These are phyloP conservation scores for Suillus occidentalis DNA, from an alignment of 768 basidiomycete genomes.

Conservation along the genomic window DNA sequence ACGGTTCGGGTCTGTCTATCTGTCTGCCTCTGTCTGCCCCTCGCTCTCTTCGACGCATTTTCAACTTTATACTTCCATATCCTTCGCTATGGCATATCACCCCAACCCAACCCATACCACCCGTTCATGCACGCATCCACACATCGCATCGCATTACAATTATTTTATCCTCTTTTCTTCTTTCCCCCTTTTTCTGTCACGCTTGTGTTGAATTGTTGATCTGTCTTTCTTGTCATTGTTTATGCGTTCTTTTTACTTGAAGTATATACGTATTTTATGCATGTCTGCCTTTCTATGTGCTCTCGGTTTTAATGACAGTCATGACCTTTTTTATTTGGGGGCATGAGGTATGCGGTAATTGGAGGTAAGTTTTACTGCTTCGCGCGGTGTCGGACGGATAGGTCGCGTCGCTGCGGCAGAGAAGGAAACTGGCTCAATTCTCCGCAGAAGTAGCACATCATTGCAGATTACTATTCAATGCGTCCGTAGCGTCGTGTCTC, in stretches of 20 bases:
- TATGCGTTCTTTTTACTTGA: slow-evolving; percentile 25
- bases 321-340: background rate
- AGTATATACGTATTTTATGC: slow-evolving; percentile 14
- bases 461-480: background rate
- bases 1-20: background rate
- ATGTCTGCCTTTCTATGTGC: slow-evolving; percentile 14
- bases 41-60: slow-evolving; percentile 3
- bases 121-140: slow-evolving; percentile 6
- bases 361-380: background rate
- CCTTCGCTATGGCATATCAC: slow-evolving; percentile 4
- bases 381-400: too few species aligned
- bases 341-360: background rate
- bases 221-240: slow-evolving; percentile 16
- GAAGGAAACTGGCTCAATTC: too few species aligned
- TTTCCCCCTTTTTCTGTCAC: background rate
- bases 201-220: background rate
- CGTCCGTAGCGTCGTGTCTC: background rate
- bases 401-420: too few species aligned
- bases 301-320: slow-evolving; percentile 1
- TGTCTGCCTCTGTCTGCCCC: background rate
- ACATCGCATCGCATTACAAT: slow-evolving; percentile 6
- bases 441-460: too few species aligned
- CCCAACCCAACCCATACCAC: background rate
- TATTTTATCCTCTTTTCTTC: background rate
- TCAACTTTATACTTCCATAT: background rate